phyloP scores from a whole-genome alignment of 2,329 filamentous ascomycete species.

The Bipolaris gigantea region DNA sequence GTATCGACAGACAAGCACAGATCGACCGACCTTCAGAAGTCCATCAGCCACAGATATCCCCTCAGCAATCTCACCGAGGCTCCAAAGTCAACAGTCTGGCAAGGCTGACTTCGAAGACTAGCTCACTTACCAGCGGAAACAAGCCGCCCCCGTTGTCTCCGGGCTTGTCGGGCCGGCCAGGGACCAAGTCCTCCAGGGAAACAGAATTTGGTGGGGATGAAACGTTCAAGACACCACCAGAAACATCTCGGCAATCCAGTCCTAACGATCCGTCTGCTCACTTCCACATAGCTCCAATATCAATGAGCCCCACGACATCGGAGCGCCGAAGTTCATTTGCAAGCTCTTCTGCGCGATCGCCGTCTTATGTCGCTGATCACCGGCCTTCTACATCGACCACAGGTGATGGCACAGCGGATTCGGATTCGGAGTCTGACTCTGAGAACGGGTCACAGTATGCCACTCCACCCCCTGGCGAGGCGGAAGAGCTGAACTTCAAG shows the following conservation, averaged over 20 bases:
- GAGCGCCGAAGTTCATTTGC: slow-evolving; percentile 37
- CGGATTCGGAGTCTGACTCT: slow-evolving; percentile 33
- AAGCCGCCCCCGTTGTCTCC: slow-evolving; percentile 40
- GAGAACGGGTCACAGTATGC: slow-evolving; percentile 31
- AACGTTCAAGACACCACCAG: slow-evolving; percentile 51
- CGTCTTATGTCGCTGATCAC: slow-evolving; percentile 36
- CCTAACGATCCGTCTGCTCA: slow-evolving; percentile 34
- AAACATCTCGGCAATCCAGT: slow-evolving; percentile 44
- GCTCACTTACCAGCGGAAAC: slow-evolving; percentile 33
- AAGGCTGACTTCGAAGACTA: slow-evolving; percentile 43
- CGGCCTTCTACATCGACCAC: slow-evolving; percentile 40
- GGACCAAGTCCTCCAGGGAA: slow-evolving; percentile 43
- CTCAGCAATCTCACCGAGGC: slow-evolving; percentile 28
- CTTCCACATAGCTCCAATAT: slow-evolving; percentile 38
- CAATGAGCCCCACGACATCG: slow-evolving; percentile 37
- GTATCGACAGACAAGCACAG: slow-evolving; percentile 30
- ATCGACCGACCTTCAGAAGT: slow-evolving; percentile 31
- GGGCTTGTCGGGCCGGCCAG: slow-evolving; percentile 32
- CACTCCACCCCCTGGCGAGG: slow-evolving; percentile 38
- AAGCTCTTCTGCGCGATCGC: slow-evolving; percentile 42
- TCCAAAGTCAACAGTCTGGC: slow-evolving; percentile 40
- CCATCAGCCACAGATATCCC: slow-evolving; percentile 26
- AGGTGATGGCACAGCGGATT: slow-evolving; percentile 27
- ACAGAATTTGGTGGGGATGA: slow-evolving; percentile 45
- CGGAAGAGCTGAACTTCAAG: slow-evolving; percentile 22